phyloP scores from a whole-genome alignment of 805 yeast species.

The Candida berthetii region DNA sequence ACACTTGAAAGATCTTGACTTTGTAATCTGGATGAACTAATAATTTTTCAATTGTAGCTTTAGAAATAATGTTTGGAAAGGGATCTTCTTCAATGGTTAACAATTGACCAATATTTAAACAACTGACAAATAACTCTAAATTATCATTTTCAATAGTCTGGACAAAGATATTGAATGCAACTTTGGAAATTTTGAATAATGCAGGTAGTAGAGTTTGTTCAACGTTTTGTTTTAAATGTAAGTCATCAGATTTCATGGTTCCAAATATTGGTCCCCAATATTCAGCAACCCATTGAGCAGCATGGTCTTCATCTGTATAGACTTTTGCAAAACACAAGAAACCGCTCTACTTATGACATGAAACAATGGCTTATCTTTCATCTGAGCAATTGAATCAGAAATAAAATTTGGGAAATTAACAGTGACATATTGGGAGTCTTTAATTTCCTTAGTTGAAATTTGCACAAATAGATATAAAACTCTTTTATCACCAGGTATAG shows the following conservation, averaged over 20 bases:
- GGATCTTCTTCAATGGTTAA: slow-evolving; percentile 48
- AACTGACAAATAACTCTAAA: slow-evolving; percentile 38
- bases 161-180: slow-evolving; percentile 34
- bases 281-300: slow-evolving; percentile 12
- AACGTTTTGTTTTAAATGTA: slow-evolving; percentile 31
- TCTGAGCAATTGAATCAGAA: slow-evolving; percentile 38
- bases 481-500: slow-evolving; percentile 44
- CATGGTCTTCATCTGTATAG: slow-evolving; percentile 22
- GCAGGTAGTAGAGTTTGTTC: slow-evolving; percentile 57
- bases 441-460: slow-evolving; percentile 39
- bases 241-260: slow-evolving; percentile 6
- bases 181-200: slow-evolving; percentile 47
- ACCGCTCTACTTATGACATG: slow-evolving; percentile 60
- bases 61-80: slow-evolving; percentile 30
- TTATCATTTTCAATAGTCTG: slow-evolving; percentile 21
- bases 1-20: slow-evolving; percentile 51
- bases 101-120: slow-evolving; percentile 61
- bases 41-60: slow-evolving; percentile 25
- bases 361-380: slow-evolving; percentile 56
- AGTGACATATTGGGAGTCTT: slow-evolving; percentile 34
- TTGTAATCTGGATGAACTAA: slow-evolving; percentile 42
- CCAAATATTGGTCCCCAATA: slow-evolving; percentile 17
- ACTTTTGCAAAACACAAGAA: slow-evolving; percentile 29
- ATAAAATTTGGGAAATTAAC: slow-evolving; percentile 39
- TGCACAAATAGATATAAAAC: slow-evolving; percentile 60